These are phyloP conservation scores for Lumnitzera littorea DNA, from an alignment of 345 rosid species.

Conservation along the genomic window DNA sequence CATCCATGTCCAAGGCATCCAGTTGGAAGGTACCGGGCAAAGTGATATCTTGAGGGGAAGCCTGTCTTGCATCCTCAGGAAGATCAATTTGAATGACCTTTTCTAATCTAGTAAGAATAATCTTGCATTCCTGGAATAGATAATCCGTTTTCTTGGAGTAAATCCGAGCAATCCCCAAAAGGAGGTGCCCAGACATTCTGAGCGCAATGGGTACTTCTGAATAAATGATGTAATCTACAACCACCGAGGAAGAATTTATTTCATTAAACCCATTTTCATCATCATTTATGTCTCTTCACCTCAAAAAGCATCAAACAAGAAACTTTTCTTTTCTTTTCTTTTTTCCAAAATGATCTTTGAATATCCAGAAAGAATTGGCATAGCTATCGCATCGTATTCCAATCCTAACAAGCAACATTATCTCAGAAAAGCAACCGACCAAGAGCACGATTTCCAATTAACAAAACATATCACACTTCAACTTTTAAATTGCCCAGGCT, in stretches of 20 bases:
- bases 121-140: conserved; percentile 59
- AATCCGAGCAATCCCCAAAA: conserved; percentile 84
- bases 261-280: no score
- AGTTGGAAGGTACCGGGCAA: conserved; percentile 58
- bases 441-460: no score
- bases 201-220: conserved; percentile 75
- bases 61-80: conserved; percentile 66
- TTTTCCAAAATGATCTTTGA: no score
- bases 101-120: conserved; percentile 31
- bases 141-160: conserved; percentile 87
- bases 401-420: no score
- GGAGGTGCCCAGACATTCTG: conserved; percentile 77
- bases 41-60: conserved; percentile 58
- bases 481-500: no score
- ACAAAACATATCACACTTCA: no score
- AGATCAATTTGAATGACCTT: conserved; percentile 55
- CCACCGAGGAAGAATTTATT: background rate
- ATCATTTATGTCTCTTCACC: background rate
- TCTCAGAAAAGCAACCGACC: no score
- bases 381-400: no score
- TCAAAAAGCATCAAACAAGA: no score
- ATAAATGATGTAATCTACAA: conserved; percentile 58
- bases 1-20: conserved; percentile 53
- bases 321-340: no score
- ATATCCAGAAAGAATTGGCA: no score